Conservation (phyloP, 208 protist genomes). For the Wallacemonas sp. region DNA sequence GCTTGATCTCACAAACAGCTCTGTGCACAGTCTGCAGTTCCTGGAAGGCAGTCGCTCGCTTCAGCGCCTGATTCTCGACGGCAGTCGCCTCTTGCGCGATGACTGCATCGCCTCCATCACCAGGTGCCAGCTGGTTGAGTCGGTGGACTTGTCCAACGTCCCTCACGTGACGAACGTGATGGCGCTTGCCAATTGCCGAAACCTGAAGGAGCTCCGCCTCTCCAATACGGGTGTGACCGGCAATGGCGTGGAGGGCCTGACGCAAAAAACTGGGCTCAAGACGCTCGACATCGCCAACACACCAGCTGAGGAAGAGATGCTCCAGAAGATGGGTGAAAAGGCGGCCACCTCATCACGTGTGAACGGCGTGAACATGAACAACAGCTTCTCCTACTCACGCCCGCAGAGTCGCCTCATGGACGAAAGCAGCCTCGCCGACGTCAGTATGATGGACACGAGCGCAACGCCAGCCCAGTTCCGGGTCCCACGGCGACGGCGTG, state of each 20-base stretch:
- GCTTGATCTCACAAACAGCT: slow-evolving; percentile 49
- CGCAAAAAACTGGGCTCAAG: slow-evolving; percentile 31
- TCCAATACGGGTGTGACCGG: slow-evolving; percentile 40
- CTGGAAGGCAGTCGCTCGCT: slow-evolving; percentile 30
- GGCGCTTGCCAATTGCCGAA: slow-evolving; percentile 25
- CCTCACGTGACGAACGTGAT: slow-evolving; percentile 42
- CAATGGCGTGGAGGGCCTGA: slow-evolving; percentile 30
- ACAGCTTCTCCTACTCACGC: slow-evolving; percentile 1
- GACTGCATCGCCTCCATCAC: background rate
- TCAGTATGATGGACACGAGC: slow-evolving; percentile 31
- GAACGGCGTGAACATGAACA: slow-evolving; percentile 7
- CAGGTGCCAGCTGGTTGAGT: slow-evolving; percentile 27
- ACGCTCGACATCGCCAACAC: slow-evolving; percentile 43
- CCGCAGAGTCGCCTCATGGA: slow-evolving; percentile 2
- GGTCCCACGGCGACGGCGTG: slow-evolving; percentile 36
- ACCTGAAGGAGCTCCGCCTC: slow-evolving; percentile 39
- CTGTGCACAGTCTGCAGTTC: slow-evolving; percentile 44
- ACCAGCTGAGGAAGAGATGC: slow-evolving; percentile 31
- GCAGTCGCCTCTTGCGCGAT: slow-evolving; percentile 36
- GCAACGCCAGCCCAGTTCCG: slow-evolving; percentile 36
- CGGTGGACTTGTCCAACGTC: slow-evolving; percentile 48
- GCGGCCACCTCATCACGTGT: background rate
- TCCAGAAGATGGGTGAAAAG: slow-evolving; percentile 10
- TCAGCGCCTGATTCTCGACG: slow-evolving; percentile 23
- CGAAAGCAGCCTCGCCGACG: slow-evolving; percentile 19